Conservation (phyloP, 1,139 yeast species). For the Taphrina pruni region DNA sequence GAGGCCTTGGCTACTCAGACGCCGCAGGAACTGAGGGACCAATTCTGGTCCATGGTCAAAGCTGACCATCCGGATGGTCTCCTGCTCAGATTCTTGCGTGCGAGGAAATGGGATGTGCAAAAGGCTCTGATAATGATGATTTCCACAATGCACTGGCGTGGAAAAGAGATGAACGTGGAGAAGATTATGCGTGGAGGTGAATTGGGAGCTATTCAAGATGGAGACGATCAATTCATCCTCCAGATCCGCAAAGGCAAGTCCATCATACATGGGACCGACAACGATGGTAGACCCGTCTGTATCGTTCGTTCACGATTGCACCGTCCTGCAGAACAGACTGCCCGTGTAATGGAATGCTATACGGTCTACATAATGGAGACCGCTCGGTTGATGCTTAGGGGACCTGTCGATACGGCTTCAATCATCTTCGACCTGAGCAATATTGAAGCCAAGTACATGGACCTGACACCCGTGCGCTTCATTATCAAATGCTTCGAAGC, state of each 20-base stretch:
- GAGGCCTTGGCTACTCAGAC: slow-evolving; percentile 50
- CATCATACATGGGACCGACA: slow-evolving; percentile 68
- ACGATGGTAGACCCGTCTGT: slow-evolving; percentile 69
- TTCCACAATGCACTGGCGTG: slow-evolving; percentile 72
- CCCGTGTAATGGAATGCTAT: slow-evolving; percentile 68
- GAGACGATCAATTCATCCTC: slow-evolving; percentile 57
- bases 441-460: slow-evolving; percentile 69
- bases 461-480: slow-evolving; percentile 78
- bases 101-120: slow-evolving; percentile 73
- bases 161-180: slow-evolving; percentile 63
- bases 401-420: slow-evolving; percentile 69
- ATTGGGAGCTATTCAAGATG: slow-evolving; percentile 52
- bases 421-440: slow-evolving; percentile 72
- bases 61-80: slow-evolving; percentile 73
- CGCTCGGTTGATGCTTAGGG: slow-evolving; percentile 66
- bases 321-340: slow-evolving; percentile 71
- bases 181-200: slow-evolving; percentile 68
- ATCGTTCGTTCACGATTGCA: slow-evolving; percentile 75
- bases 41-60: slow-evolving; percentile 62
- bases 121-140: slow-evolving; percentile 70
- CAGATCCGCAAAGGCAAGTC: slow-evolving; percentile 61
- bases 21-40: slow-evolving; percentile 39
- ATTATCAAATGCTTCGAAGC: slow-evolving; percentile 80
- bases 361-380: slow-evolving; percentile 73
- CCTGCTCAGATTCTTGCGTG: slow-evolving; percentile 69